These are phyloP conservation scores for Xylariaceae sp. DNA, from an alignment of 2,329 filamentous ascomycete species.

Conservation along the genomic window DNA sequence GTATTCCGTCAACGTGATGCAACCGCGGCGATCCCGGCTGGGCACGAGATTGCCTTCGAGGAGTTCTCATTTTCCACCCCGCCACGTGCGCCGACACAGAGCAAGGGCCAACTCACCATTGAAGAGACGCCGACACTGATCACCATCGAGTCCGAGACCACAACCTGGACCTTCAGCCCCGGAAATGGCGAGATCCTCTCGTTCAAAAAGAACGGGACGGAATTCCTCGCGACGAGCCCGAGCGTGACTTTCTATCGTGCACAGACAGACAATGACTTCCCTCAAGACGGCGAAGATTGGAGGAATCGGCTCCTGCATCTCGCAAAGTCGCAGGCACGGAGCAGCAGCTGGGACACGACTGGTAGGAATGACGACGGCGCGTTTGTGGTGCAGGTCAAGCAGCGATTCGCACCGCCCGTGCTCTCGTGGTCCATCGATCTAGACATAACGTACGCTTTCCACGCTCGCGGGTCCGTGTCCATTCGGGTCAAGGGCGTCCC, in stretches of 20 bases:
- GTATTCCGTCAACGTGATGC: slow-evolving; percentile 27
- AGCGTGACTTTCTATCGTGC: slow-evolving; percentile 53
- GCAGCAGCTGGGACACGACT: slow-evolving; percentile 26
- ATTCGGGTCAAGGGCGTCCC: slow-evolving; percentile 48
- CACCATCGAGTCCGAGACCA: slow-evolving; percentile 24
- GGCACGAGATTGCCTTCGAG: slow-evolving; percentile 31
- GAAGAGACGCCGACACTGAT: slow-evolving; percentile 25
- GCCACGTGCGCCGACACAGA: background rate
- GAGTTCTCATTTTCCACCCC: slow-evolving; percentile 25
- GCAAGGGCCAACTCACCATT: slow-evolving; percentile 20
- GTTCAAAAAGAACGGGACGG: slow-evolving; percentile 25
- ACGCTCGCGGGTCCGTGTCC: slow-evolving; percentile 40
- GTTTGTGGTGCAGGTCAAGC: slow-evolving; percentile 42
- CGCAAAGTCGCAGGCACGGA: slow-evolving; percentile 9
- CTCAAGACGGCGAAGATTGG: slow-evolving; percentile 54
- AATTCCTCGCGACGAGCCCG: slow-evolving; percentile 25
- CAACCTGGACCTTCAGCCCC: slow-evolving; percentile 29
- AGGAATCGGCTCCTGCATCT: slow-evolving; percentile 11
- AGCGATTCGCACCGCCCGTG: slow-evolving; percentile 57
- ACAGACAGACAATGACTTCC: slow-evolving; percentile 61
- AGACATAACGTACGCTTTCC: slow-evolving; percentile 53
- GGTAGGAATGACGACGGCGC: slow-evolving; percentile 29
- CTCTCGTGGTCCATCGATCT: slow-evolving; percentile 56
- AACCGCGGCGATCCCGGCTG: slow-evolving; percentile 24
- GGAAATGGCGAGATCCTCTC: slow-evolving; percentile 27